Evolutionary conservation across 1,284 basidiomycete species (phyloP), one percentile per base, ranked within the genome.

Genomic region (Meripilus lineatus): DNA sequence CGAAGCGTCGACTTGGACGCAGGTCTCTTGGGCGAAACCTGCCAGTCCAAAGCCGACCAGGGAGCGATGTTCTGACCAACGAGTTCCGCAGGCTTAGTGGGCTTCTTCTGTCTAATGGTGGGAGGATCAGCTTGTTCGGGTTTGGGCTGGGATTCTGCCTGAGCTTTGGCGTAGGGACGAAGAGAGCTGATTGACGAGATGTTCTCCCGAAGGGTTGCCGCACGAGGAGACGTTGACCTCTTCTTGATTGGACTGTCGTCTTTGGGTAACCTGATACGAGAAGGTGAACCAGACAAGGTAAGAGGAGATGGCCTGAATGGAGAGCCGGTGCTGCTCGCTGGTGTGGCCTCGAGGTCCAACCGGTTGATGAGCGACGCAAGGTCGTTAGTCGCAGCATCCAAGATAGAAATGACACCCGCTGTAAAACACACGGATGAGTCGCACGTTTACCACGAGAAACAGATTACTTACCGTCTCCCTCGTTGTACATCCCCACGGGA

Each of bases 381-480:
- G 35, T 89, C 87, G 42, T 86, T 79, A 0, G 86, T 89, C 0
- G 81, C 87, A 0, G 81, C 83, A 47, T 83, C 82, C 17, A 89
- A 62, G 17, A 87, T 73, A 0, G 79, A 84, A 1, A 89, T 57
- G n/a, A 77, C 75, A 46, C 73, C 85, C 80, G 22, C n/a, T 44
- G 47, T n/a, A 24, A 42, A 21, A n/a, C 30, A 53, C 30, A 51
- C 42, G 35, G 44, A 17, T 36, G 35, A 30, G 30, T 18, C 18
- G 25, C 23, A 35, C 42, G 20, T 21, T 32, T 32, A 26, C 24
- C 2, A 21, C 13, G 46, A 37, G 18, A 32, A 35, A 22, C 1
- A 30, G 54, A 59, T 32, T 49, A 72, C 76, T 69, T 53, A 63
- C 76, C 68, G 17, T 71, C 77, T 32, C 72, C 69, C 42, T 75